Evolutionary conservation across 2,329 filamentous ascomycete genomes (phyloP), one percentile per base, ranked within the genome.

Genomic region (Aquanectria penicillioides): DNA sequence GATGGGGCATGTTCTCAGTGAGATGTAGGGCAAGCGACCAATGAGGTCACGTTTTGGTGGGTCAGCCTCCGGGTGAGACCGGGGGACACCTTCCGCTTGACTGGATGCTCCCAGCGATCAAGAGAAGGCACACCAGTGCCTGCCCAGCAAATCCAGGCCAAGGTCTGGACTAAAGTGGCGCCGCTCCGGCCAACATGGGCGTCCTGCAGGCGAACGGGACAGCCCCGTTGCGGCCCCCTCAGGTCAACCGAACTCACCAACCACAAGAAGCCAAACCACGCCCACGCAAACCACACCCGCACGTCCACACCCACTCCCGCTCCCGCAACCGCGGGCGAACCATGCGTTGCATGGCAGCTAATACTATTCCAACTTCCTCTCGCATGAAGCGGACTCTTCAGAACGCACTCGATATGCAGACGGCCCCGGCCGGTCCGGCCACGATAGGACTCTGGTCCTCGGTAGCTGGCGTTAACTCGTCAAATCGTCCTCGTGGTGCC

Each of bases 111-210:
- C n/a, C n/a, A n/a, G n/a, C n/a, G n/a, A n/a, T n/a, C n/a, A n/a
- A n/a, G n/a, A n/a, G n/a, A n/a, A n/a, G n/a, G n/a, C n/a, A n/a
- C n/a, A n/a, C n/a, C n/a, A n/a, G n/a, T n/a, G n/a, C n/a, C n/a
- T n/a, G n/a, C n/a, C n/a, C n/a, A n/a, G n/a, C n/a, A n/a, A n/a
- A 31, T 13, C 18, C n/a, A n/a, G 11, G 12, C 15, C 13, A 10
- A 3, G n/a, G n/a, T n/a, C n/a, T 17, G 54, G 54, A 51, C 34
- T 44, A 51, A 57, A 13, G 33, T 57, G 26, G 26, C n/a, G 25
- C 54, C 47, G 47, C 26, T 40, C 54, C 54, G 47, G 12, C 17
- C 36, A 38, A 48, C n/a, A 18, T 12, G 12, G 15, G 22, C n/a
- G 29, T 9, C 33, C 44, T 23, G 15, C 31, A 34, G 15, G 31